Conservation (phyloP, 441 rosid species). For the Pelargonium citronellum region DNA sequence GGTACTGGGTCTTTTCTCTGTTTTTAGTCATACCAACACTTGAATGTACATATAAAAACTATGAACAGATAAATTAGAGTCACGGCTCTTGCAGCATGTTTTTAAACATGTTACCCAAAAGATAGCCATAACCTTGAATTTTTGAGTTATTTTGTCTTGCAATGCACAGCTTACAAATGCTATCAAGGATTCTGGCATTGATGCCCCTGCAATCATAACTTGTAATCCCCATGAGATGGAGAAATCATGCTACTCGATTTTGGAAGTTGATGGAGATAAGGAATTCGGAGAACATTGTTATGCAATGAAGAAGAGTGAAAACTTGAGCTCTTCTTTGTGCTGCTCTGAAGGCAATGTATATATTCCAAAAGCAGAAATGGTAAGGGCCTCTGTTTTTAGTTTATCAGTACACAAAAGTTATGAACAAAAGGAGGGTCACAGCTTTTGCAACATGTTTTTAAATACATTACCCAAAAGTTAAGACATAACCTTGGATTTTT, state of each 20-base stretch:
- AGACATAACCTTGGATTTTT: constrained; percentile 14
- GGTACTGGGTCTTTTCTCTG: constrained; percentile 25
- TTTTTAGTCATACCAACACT: not conserved
- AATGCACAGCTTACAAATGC: constrained; percentile 24
- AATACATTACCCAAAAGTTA: not conserved
- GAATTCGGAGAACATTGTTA: constrained; percentile 18
- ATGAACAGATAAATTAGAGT: not conserved
- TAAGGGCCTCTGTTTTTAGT: constrained; percentile 8
- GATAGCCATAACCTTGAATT: constrained; percentile 13
- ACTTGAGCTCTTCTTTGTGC: constrained; percentile 18
- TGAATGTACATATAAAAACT: not conserved
- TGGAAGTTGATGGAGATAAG: constrained; percentile 17
- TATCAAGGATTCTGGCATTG: constrained; percentile 16
- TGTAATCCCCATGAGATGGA: constrained; percentile 14
- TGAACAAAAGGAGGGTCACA: not conserved
- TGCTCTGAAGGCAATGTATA: constrained; percentile 19
- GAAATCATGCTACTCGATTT: constrained; percentile 14
- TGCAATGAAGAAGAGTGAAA: constrained; percentile 24
- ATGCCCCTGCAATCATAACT: constrained; percentile 14
- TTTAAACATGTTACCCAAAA: not conserved
- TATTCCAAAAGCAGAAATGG: constrained; percentile 20
- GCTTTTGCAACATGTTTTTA: not conserved
- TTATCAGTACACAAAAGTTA: not conserved
- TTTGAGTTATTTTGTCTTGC: constrained; percentile 15
- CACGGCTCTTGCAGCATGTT: not conserved